Percentiles rank a stretch among this genome's conserved stretches.
Conservation (phyloP, 208 protist species). For the Naegleria lovaniensis region DNA sequence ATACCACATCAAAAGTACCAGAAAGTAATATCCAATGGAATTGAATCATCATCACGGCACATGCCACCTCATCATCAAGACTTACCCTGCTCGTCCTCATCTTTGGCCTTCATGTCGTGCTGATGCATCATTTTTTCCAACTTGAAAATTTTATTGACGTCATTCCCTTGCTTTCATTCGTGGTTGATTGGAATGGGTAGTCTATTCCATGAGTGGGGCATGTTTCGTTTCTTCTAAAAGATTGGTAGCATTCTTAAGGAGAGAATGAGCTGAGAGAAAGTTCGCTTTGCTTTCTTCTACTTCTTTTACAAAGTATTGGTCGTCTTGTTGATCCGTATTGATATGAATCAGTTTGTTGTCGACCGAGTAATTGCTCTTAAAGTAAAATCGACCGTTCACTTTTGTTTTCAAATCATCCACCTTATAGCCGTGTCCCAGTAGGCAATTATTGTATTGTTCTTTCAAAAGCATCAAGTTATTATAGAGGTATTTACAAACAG, state of each 20-base stretch:
- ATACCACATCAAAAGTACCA: not conserved
- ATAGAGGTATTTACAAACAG: not conserved
- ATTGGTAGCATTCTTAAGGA: not conserved
- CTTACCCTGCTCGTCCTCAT: not conserved
- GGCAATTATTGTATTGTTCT: not conserved
- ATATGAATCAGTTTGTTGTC: not conserved
- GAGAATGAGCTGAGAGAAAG: not conserved
- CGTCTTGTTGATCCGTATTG: not conserved
- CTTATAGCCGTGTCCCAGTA: not conserved
- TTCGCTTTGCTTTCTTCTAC: not conserved
- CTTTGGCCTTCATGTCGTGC: not conserved
- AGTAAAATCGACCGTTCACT: not conserved
- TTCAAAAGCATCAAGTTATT: not conserved
- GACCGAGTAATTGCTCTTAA: not conserved
- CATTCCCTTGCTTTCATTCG: no score
- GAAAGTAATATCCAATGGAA: not conserved
- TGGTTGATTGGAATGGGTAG: no score
- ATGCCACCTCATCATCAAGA: not conserved
- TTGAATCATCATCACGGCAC: not conserved
- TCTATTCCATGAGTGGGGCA: no score
- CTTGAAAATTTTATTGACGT: no score
- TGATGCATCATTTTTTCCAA: not conserved
- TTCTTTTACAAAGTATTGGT: not conserved
- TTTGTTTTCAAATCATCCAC: not conserved
- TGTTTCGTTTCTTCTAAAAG: no score